Evolutionary conservation across 768 basidiomycete genomes (phyloP), one percentile per base, ranked within the genome.

Genomic region (Neoboletus brunneissimus): DNA sequence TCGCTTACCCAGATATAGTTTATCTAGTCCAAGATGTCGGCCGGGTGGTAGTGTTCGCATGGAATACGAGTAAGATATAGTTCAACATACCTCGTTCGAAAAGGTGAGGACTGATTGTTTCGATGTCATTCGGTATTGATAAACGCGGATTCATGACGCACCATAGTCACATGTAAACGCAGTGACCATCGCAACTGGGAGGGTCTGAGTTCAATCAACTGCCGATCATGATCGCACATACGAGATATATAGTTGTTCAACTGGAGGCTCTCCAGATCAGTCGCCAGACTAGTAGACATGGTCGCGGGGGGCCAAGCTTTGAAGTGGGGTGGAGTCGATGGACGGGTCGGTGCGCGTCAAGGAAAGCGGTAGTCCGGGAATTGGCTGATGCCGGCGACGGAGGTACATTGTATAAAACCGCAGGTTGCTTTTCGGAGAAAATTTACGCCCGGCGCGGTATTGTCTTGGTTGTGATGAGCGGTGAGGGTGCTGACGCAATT

Each of bases 241-340:
- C 58, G 40, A 7, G 60, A 54, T 35, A 35, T 12, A 18, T 54
- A 61, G 11, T 60, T 44, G 3, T 52, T 55, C 32, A 60, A 16
- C 31, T 52, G 50, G 11, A 61, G 45, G 27, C 49, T 52, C 5
- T 35, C 49, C 35, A 61, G 37, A 4, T 34, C 45, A 15, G 25
- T 12, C 10, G 27, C 37, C 5, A 51, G 41, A 11, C 38, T 50
- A 1, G 51, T 49, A 22, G 59, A 53, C 59, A 60, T 60, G 46
- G 10, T 20, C 12, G 3, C 34, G 11, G 25, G 15, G 25, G 16
- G 13, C 13, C n/a, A 20, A 34, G 29, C 34, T 38, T 9, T 32
- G 45, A 35, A 18, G 38, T n/a, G 10, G 23, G 6, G 9, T 5
- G 7, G 23, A 23, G 10, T 34, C 15, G 34, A 34, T 34, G 13